Evolutionary conservation across 78 protist species (phyloP).

Genomic region (Dictyostelium capitatum): DNA sequence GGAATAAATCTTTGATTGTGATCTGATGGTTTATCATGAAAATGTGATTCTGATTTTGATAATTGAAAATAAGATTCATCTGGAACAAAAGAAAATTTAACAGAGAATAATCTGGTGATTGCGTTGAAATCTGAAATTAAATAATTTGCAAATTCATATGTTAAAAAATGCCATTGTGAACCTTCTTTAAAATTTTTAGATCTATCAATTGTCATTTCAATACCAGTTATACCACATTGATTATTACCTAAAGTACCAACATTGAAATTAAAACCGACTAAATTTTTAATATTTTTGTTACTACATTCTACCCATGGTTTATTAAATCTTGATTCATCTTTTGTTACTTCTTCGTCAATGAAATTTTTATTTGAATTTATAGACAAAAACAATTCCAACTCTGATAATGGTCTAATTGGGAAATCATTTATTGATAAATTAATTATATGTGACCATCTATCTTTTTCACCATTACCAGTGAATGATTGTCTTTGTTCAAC

Average conservation of each 20-base stretch:
- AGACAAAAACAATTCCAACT: constrained; percentile 24
- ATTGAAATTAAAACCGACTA: background rate
- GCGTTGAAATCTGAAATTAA: constrained; percentile 36
- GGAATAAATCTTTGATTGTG: constrained; percentile 38
- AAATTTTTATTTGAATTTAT: constrained; percentile 2
- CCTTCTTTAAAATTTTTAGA: constrained; percentile 30
- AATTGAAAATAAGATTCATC: constrained; percentile 60
- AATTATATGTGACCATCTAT: constrained; percentile 39
- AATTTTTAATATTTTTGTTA: background rate
- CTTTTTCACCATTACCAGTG: background rate
- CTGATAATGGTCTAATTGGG: background rate
- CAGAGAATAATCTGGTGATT: constrained; percentile 12
- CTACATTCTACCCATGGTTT: constrained; percentile 33
- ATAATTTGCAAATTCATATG: background rate
- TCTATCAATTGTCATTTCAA: background rate
- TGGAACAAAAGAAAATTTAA: constrained; percentile 62
- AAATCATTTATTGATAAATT: constrained; percentile 54
- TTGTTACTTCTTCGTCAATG: background rate
- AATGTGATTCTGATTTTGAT: background rate
- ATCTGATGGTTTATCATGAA: background rate
- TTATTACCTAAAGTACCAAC: background rate
- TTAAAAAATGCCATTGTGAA: constrained; percentile 70
- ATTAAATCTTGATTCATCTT: too few relatives aligned
- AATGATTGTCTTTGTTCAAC: background rate
- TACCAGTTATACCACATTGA: background rate